Base-by-base conservation (phyloP, 2,329 filamentous ascomycete species). In the Ramularia collo-cygni region DNA sequence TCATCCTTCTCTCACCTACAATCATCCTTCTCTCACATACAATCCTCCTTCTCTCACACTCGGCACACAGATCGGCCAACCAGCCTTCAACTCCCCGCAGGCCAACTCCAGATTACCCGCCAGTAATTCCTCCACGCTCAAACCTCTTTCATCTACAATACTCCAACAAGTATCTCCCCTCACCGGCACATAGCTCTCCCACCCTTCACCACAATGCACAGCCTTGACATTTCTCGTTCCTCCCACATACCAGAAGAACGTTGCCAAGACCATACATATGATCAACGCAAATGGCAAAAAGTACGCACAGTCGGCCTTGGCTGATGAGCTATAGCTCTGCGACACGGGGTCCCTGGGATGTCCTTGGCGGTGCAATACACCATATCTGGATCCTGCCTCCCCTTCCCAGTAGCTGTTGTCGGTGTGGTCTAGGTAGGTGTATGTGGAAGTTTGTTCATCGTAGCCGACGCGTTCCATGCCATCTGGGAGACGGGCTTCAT, bases 91-190 rank as follows among this genome's bases (percentile, higher is more conserved):
- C 4, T 31, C 24, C 8, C 43, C 40, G 19, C 47, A 50, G 13
- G 36, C 30, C 38, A 50, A 21, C 12, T 36, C 43, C 15, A 18
- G 6, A 32, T 50, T 50, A 13, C 30, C 40, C n/a, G 32, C 28
- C 4, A 28, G 18, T 19, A 50, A 30, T 10, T 24, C 46, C 19
- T 50, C 42, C 7, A 50, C 31, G 1, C 19, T 41, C 15, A 27
- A 41, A 28, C 41, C 41, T 16, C 41, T 21, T 5, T n/a, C 36
- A 16, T 46, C 29, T 9, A 44, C 47, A 32, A 50, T 47, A 1
- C 17, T 29, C 40, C 42, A 47, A 27, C 47, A 50, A 12, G 42
- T 47, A 38, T 47, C 47, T 16, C 44, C 42, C 18, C 41, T 40
- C n/a, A 14, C 14, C 2, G 47, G 34, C 13, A 14, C 18, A 30